Conservation (phyloP, 192 early-diverging fungal genomes). For the Umbelopsis sp. region DNA sequence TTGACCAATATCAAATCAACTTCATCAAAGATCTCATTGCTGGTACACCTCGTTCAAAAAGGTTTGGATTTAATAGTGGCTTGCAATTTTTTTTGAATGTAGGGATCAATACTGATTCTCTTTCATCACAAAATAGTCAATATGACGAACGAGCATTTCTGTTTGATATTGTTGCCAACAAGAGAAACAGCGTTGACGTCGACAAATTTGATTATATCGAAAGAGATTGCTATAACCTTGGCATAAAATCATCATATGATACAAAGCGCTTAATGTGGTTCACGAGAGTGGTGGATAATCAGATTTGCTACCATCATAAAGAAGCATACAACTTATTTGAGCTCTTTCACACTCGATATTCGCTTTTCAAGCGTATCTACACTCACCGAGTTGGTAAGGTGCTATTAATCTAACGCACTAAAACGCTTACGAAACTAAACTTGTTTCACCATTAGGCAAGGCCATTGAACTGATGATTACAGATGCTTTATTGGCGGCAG, state of each 20-base stretch:
- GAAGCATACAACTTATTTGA: slow-evolving; percentile 90
- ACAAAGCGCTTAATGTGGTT: slow-evolving; percentile 72
- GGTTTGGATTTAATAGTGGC: slow-evolving; percentile 26
- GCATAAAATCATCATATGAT: slow-evolving; percentile 56
- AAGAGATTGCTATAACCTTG: slow-evolving; percentile 81
- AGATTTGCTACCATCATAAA: slow-evolving; percentile 89
- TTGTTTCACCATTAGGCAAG: slow-evolving; percentile 33
- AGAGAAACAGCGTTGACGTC: slow-evolving; percentile 91
- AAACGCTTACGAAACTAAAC: not conserved
- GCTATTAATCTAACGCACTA: not conserved
- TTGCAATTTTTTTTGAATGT: not conserved
- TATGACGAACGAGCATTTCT: slow-evolving; percentile 65
- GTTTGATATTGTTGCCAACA: slow-evolving; percentile 97
- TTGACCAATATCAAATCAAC: slow-evolving; percentile 56
- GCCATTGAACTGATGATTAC: slow-evolving; percentile 90
- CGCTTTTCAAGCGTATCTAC: slow-evolving; percentile 84
- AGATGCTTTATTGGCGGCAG: slow-evolving; percentile 84
- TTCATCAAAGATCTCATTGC: slow-evolving; percentile 78
- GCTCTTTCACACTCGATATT: slow-evolving; percentile 81
- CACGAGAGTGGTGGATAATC: slow-evolving; percentile 83
- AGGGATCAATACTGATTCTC: not conserved
- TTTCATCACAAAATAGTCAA: slow-evolving; percentile 10
- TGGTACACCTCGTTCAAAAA: slow-evolving; percentile 49
- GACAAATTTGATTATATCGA: slow-evolving; percentile 89
- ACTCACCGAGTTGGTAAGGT: slow-evolving; percentile 78